Percentiles rank a stretch among this genome's conserved stretches.
phyloP scores from a whole-genome alignment of 164 flowering plant species.

The Macadamia integrifolia region DNA sequence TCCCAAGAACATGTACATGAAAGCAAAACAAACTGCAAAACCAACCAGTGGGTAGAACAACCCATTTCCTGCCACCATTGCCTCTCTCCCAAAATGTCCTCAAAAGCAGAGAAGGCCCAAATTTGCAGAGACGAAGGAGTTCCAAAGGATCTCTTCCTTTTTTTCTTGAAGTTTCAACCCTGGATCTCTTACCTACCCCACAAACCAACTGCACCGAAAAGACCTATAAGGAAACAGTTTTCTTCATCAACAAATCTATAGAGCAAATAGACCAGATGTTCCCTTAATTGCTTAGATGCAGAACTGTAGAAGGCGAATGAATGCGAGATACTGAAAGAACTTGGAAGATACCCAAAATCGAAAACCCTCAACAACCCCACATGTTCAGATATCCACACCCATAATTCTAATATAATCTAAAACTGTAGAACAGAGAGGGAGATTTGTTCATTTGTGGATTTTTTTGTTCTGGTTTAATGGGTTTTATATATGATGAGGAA shows the following conservation, averaged over 20 bases:
- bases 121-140: no score
- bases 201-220: not conserved
- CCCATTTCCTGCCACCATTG: conserved; percentile 50
- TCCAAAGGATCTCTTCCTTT: not conserved
- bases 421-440: not conserved
- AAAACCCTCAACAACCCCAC: not conserved
- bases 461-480: not conserved
- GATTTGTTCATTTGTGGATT: not conserved
- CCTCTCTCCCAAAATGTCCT: conserved; percentile 4
- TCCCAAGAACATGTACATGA: conserved; percentile 69
- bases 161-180: not conserved
- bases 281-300: no score
- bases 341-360: not conserved
- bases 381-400: not conserved
- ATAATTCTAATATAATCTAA: not conserved
- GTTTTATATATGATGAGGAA: not conserved
- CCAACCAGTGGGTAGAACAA: conserved; percentile 62
- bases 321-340: not conserved
- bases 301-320: no score
- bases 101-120: not conserved
- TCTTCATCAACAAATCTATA: not conserved
- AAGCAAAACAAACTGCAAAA: conserved; percentile 55
- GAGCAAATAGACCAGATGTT: not conserved
- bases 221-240: not conserved
- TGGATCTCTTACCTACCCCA: not conserved